Evolutionary conservation across 192 early-diverging fungal genomes (phyloP).

Genomic region (Coemansia sp.): DNA sequence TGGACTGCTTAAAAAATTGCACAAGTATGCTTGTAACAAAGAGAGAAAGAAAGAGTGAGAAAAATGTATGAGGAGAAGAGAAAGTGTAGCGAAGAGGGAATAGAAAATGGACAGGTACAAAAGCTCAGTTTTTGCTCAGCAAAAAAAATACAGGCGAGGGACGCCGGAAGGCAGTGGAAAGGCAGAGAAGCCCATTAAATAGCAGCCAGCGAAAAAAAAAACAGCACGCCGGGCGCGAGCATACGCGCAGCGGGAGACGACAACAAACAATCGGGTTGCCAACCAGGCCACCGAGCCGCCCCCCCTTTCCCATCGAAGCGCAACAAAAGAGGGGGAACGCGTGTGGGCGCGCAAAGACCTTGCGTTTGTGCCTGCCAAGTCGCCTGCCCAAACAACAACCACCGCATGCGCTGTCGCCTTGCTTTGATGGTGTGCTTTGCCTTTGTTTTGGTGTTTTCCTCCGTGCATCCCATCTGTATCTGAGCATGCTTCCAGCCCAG

Average conservation of each 20-base stretch:
- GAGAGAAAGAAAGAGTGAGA: constrained; percentile 11
- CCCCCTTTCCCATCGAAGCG: too few species aligned
- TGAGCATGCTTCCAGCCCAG: too few species aligned
- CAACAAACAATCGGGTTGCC: neutral
- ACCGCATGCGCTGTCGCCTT: too few species aligned
- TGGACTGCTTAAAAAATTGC: constrained; percentile 1
- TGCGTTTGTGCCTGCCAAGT: too few species aligned
- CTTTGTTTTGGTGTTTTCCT: too few species aligned
- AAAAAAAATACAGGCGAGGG: constrained; percentile 20
- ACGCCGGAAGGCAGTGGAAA: constrained; percentile 7
- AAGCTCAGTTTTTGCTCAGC: constrained; percentile 47
- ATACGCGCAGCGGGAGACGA: neutral
- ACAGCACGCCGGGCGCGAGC: too few species aligned
- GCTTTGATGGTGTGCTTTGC: too few species aligned
- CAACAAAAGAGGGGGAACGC: too few species aligned
- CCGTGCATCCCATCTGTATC: too few species aligned
- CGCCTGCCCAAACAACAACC: too few species aligned
- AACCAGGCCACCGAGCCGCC: too few species aligned
- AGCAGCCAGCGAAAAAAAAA: constrained; percentile 4
- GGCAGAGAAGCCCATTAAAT: constrained; percentile 21
- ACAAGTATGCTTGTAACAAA: constrained; percentile 29
- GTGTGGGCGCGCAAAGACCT: too few species aligned
- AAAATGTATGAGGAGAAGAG: constrained; percentile 2
- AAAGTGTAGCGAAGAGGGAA: neutral
- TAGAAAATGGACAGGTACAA: constrained; percentile 18